Evolutionary conservation across 1,284 basidiomycete genomes (phyloP), one percentile per base, ranked within the genome.

Genomic region (Trametes versicolor): DNA sequence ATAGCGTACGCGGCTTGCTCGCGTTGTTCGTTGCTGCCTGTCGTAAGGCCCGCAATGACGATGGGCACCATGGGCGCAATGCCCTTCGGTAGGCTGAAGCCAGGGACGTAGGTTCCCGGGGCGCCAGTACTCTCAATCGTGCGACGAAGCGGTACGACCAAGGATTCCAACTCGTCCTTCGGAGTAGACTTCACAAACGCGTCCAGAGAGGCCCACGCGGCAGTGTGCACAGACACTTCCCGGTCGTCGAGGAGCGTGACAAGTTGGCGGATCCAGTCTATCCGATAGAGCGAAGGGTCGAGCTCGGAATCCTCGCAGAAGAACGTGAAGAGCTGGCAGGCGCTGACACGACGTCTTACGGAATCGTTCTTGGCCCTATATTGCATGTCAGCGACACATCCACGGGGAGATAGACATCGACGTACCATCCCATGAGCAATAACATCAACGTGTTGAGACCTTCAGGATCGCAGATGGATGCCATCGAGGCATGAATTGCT

Each of bases 1-100:
- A 99, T 96, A 49, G 95, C 96, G 72, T 95, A 93, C 0, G 97
- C 96, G 2, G 97, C 97, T 73, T 97, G 92, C 78, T 99, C 97
- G 71, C 91, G 84, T 71, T 94, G 91, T 66, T 94, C 93, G 74
- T 93, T 93, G 80, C 83, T 94, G 45, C 92, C 93, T 66, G 88
- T 89, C 0, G 90, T 93, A 50, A 93, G 86, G 75, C 95, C 95
- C 0, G 94, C 94, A 54, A 98, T 92, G 76, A 98, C 91, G 73
- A 98, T 91, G 0, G 95, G 93, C 0, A 98, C 92, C 32, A 92
- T 85, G 0, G 96, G 93, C 39, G 93, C 86, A n/a, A 96, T 88
- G 65, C 96, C 97, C 78, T 96, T 98, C 6, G 94, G 89, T 32
- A 97, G 82, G 66, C 90, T 92, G 82, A 98, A 96, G 13, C 97